Base-by-base conservation (phyloP, 2,329 filamentous ascomycete genomes). In the Aspergillus tubingensis region DNA sequence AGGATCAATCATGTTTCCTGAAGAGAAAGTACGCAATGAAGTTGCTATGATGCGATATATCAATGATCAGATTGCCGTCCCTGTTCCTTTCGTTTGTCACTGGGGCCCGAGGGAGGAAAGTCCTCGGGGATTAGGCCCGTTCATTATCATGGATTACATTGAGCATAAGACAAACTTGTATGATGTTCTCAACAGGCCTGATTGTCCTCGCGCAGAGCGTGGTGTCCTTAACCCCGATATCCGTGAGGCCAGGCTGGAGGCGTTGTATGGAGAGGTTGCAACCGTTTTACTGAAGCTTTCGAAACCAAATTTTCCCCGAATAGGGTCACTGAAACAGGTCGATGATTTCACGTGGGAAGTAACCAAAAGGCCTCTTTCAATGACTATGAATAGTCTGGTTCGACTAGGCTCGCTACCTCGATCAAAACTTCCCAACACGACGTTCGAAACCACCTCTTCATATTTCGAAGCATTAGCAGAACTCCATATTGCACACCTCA, bases 21-120 rank as follows among this genome's bases (percentile, higher is more conserved):
- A 62, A 47, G 70, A 74, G 62, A 74, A 74, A 54, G 65, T 71
- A 27, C 57, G 66, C 8, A 62, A 72, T 56, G 70, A 74, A 61
- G 64, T 73, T 25, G 58, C 66, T 17, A 60, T 68, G 10, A 66
- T 73, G 61, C 39, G 60, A 44, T 75, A 69, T 38, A 43, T 75
- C 38, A 60, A 57, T 25, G 59, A 66, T 27, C 57, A 71, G 23
- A 73, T 67, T 5, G 19, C 59, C 17, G 67, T 73, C 27, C 71
- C 70, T 59, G 58, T 71, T 47, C 70, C 67, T 3, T 62, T 63
- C 13, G 63, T 71, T 4, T 56, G 65, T 19, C 66, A 67, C 11
- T 59, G 21, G 55, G 70, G 71, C 2, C 63, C 58, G 17, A 44
- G 13, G 21, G 13, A 17, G 5, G 10, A 44, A 19, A 44, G 41